Percentiles rank a stretch among this genome's conserved stretches.
phyloP scores from a whole-genome alignment of 768 basidiomycete genomes.

The Steccherinum ochraceum region DNA sequence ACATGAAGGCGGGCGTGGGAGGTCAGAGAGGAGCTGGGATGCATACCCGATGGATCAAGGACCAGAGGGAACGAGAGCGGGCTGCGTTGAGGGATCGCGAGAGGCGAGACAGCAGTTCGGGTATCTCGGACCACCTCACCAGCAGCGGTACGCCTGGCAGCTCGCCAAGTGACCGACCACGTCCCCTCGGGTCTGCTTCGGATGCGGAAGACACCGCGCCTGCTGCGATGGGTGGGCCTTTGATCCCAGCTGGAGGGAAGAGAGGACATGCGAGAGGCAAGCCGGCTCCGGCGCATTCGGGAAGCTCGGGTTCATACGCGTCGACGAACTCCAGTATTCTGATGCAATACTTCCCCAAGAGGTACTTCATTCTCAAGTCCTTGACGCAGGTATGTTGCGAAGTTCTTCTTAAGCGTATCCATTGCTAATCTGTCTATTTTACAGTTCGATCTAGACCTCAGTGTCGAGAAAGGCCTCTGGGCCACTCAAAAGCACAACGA shows the following conservation, averaged over 20 bases:
- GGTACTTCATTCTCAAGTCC: conserved; percentile 93
- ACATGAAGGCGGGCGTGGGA: conserved; percentile 84
- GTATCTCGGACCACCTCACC: conserved; percentile 9
- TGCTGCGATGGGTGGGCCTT: conserved; percentile 6
- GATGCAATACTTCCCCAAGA: conserved; percentile 66
- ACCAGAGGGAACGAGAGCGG: conserved; percentile 38
- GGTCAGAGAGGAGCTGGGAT: conserved; percentile 83
- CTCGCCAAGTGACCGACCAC: conserved; percentile 15
- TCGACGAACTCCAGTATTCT: conserved; percentile 86
- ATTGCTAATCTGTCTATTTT: background rate
- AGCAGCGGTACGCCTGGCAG: conserved; percentile 11
- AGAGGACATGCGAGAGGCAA: conserved; percentile 8
- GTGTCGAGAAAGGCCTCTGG: conserved; percentile 77
- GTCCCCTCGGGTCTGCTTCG: conserved; percentile 26
- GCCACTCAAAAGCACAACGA: conserved; percentile 93
- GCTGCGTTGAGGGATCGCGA: conserved; percentile 13
- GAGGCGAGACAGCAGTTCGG: conserved; percentile 12
- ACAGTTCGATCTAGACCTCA: conserved; percentile 74
- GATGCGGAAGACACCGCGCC: conserved; percentile 32
- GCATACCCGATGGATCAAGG: conserved; percentile 77
- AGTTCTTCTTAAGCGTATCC: background rate
- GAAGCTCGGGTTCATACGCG: conserved; percentile 62
- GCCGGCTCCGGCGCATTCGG: conserved; percentile 31
- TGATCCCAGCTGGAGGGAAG: background rate
- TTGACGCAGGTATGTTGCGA: conserved; percentile 56